Evolutionary conservation across 306 rosid genomes (phyloP).

Genomic region (Prunus salicina): DNA sequence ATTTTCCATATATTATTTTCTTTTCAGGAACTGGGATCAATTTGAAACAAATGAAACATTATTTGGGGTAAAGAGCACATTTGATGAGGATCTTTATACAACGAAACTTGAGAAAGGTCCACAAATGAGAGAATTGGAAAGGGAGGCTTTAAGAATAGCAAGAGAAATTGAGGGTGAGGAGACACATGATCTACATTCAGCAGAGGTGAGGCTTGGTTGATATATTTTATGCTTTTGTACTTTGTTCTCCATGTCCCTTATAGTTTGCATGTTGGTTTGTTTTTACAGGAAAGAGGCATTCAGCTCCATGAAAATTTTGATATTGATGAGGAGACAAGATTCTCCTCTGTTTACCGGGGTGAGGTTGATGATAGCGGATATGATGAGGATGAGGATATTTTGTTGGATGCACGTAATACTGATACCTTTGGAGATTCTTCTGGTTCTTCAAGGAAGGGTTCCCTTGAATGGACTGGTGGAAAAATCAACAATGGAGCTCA

Average conservation of each 20-base stretch:
- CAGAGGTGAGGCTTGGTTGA: conserved; percentile 64
- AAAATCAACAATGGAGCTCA: conserved; percentile 51
- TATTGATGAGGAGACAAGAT: conserved; percentile 91
- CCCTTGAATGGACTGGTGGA: conserved; percentile 45
- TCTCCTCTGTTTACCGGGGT: conserved; percentile 79
- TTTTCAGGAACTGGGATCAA: conserved; percentile 82
- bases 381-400: conserved; percentile 58
- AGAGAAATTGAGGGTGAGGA: conserved; percentile 96
- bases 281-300: conserved; percentile 83
- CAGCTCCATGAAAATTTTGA: conserved; percentile 46
- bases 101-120: conserved; percentile 92
- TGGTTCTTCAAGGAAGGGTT: conserved; percentile 33
- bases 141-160: conserved; percentile 77
- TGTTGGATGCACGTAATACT: conserved; percentile 58
- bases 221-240: conserved; percentile 10
- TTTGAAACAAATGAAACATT: conserved; percentile 79
- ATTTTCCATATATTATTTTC: conserved; percentile 12
- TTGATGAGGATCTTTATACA: conserved; percentile 84
- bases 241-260: conserved; percentile 16
- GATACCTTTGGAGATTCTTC: conserved; percentile 71
- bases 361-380: conserved; percentile 67
- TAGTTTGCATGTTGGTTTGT: conserved; percentile 26
- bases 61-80: conserved; percentile 92
- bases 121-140: conserved; percentile 65
- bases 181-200: conserved; percentile 86